Percentiles rank a stretch among this genome's conserved stretches.
Evolutionary conservation across 2,329 filamentous ascomycete genomes (phyloP).

Genomic region (Hansfordia pulvinata): DNA sequence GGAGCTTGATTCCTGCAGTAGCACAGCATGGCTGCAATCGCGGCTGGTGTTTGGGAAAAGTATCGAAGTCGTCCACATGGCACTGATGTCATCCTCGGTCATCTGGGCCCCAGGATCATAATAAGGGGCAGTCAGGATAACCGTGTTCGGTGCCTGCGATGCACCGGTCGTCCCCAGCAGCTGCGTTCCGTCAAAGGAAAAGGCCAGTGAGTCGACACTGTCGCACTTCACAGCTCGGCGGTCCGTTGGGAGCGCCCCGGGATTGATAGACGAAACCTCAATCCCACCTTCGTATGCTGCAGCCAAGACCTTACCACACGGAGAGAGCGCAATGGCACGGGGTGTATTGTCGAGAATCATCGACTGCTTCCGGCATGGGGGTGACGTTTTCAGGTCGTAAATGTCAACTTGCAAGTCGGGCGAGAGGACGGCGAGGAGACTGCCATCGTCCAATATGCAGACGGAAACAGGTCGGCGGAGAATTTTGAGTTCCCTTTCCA

Average conservation of each 20-base stretch:
- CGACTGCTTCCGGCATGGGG: slow-evolving; percentile 58
- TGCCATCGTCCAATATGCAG: slow-evolving; percentile 68
- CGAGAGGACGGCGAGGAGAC: slow-evolving; percentile 64
- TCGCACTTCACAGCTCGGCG: slow-evolving; percentile 68
- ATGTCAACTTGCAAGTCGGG: slow-evolving; percentile 75
- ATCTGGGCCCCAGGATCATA: slow-evolving; percentile 58
- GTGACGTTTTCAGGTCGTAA: slow-evolving; percentile 55
- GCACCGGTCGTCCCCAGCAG: slow-evolving; percentile 62
- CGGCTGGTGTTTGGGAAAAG: slow-evolving; percentile 70
- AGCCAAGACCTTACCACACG: slow-evolving; percentile 68
- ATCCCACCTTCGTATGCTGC: slow-evolving; percentile 82
- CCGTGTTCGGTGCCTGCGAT: slow-evolving; percentile 51
- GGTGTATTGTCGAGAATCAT: slow-evolving; percentile 69
- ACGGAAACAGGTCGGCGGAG: slow-evolving; percentile 61
- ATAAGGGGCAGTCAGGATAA: slow-evolving; percentile 68
- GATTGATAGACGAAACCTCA: slow-evolving; percentile 65
- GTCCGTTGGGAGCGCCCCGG: slow-evolving; percentile 49
- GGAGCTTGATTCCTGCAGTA: slow-evolving; percentile 46
- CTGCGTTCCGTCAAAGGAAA: slow-evolving; percentile 67
- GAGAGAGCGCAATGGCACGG: slow-evolving; percentile 65
- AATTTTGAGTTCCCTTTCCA: slow-evolving; percentile 70
- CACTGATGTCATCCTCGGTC: slow-evolving; percentile 53
- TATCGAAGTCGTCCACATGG: slow-evolving; percentile 77
- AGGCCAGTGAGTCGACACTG: slow-evolving; percentile 58
- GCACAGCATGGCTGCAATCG: slow-evolving; percentile 63